phyloP scores from a whole-genome alignment of 2,329 filamentous ascomycete genomes.

The Colletotrichum theobromicola region DNA sequence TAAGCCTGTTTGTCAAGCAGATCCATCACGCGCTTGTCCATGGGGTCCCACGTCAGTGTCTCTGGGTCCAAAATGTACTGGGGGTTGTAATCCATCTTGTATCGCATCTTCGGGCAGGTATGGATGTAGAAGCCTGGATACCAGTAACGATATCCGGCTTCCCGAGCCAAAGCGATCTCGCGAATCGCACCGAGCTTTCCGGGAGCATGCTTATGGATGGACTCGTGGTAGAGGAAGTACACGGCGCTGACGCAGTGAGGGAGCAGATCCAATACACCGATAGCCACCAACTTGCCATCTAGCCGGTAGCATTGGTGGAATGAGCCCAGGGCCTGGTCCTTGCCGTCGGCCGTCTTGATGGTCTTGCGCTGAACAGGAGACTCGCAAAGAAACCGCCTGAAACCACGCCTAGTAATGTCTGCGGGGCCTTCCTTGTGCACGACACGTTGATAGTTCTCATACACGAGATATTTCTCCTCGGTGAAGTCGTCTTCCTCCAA shows the following conservation, averaged over 20 bases:
- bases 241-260: slow-evolving; percentile 81
- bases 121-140: slow-evolving; percentile 86
- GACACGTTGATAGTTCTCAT: slow-evolving; percentile 74
- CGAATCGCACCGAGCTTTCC: slow-evolving; percentile 78
- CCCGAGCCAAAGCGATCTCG: slow-evolving; percentile 73
- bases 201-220: slow-evolving; percentile 71
- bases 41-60: slow-evolving; percentile 63
- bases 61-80: slow-evolving; percentile 77
- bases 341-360: slow-evolving; percentile 50
- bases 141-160: slow-evolving; percentile 76
- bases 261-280: slow-evolving; percentile 78
- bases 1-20: slow-evolving; percentile 62
- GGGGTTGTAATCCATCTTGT: slow-evolving; percentile 81
- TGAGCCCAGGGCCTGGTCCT: slow-evolving; percentile 66
- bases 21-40: slow-evolving; percentile 57
- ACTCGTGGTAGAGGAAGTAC: slow-evolving; percentile 83
- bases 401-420: slow-evolving; percentile 65
- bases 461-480: slow-evolving; percentile 77
- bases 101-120: slow-evolving; percentile 80
- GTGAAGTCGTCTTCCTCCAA: slow-evolving; percentile 75
- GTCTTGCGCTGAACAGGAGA: slow-evolving; percentile 65
- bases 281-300: slow-evolving; percentile 76
- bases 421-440: slow-evolving; percentile 72
- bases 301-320: slow-evolving; percentile 85
- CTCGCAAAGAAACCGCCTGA: slow-evolving; percentile 75